These are phyloP conservation scores for Epichloe sibirici DNA, from an alignment of 2,329 filamentous ascomycete species.

Conservation along the genomic window DNA sequence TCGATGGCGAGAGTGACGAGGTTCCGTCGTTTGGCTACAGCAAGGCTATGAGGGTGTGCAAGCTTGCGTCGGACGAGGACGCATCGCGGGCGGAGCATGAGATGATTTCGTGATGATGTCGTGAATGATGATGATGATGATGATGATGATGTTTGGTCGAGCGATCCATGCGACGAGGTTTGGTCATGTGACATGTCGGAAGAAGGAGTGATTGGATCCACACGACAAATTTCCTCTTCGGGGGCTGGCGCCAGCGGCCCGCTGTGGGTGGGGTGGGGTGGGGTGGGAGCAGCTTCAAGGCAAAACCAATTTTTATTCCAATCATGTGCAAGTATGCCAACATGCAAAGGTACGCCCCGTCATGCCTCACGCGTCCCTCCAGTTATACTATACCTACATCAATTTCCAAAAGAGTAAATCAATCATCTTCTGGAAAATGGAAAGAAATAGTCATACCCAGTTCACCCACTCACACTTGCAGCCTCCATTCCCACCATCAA, in stretches of 20 bases:
- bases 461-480: slow-evolving; percentile 52
- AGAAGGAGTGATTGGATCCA: no score
- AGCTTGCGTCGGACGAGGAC: background rate
- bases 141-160: background rate
- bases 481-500: slow-evolving; percentile 51
- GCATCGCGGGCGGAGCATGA: slow-evolving; percentile 5
- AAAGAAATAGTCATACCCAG: slow-evolving; percentile 17
- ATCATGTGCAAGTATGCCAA: background rate
- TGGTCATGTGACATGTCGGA: background rate
- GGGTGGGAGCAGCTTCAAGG: no score
- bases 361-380: no score
- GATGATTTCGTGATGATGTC: background rate
- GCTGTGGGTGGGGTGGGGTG: no score
- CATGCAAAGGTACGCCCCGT: background rate
- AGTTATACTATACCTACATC: no score
- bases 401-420: background rate
- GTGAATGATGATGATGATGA: background rate
- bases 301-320: background rate
- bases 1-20: slow-evolving; percentile 62
- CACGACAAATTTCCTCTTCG: background rate
- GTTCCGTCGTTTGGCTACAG: slow-evolving; percentile 9
- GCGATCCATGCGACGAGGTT: background rate
- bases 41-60: background rate
- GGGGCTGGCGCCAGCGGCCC: background rate
- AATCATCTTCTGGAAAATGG: background rate